Conservation (phyloP, 1,284 basidiomycete species). For the Fomitopsis palustris region DNA sequence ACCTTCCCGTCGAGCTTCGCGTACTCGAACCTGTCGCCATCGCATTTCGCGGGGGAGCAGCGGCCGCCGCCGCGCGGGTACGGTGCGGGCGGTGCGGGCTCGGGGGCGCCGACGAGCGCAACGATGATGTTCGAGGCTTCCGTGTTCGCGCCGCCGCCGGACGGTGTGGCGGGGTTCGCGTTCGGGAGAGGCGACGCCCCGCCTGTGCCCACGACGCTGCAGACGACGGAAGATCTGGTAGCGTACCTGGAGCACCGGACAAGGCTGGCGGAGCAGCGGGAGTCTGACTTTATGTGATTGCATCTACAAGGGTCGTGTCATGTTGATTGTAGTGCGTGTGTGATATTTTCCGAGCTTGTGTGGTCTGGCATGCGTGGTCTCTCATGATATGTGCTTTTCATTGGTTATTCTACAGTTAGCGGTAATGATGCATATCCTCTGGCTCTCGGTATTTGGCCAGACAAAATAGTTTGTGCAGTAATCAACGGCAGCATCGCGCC, state of each 20-base stretch:
- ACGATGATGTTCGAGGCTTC: constrained; percentile 16
- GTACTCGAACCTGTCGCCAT: constrained; percentile 25
- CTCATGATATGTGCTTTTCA: no score
- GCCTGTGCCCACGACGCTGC: constrained; percentile 15
- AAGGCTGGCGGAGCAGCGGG: constrained; percentile 16
- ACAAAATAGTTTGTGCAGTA: no score
- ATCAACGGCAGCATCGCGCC: no score
- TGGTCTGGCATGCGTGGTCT: neutral
- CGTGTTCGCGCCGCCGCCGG: constrained; percentile 14
- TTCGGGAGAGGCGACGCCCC: neutral
- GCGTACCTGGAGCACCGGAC: constrained; percentile 24
- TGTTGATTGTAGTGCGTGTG: no score
- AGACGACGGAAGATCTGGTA: constrained; percentile 24
- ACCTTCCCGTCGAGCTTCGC: constrained; percentile 22
- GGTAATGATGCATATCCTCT: no score
- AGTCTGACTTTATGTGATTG: constrained; percentile 16
- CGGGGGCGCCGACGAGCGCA: constrained; percentile 11
- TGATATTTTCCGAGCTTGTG: neutral
- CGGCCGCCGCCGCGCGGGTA: constrained; percentile 3
- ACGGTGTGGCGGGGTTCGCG: constrained; percentile 4
- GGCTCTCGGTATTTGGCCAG: no score
- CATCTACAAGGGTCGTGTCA: no score
- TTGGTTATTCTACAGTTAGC: no score
- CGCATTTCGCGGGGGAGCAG: constrained; percentile 16
- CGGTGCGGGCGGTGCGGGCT: constrained; percentile 3